Base-by-base conservation (phyloP, 2,329 filamentous ascomycete genomes). In the Phaeosphaeria sp. region DNA sequence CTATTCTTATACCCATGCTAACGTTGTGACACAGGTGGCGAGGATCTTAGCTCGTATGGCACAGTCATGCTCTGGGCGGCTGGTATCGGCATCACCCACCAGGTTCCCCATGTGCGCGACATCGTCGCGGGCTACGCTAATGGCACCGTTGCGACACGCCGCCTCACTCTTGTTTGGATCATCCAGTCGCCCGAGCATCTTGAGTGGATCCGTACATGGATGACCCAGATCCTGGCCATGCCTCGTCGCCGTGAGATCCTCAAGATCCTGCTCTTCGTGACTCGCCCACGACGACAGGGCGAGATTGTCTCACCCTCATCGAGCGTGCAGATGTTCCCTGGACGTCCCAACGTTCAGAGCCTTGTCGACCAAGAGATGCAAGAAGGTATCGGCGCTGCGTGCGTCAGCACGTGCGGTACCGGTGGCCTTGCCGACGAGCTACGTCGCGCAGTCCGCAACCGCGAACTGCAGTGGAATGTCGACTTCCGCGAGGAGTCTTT, bases 31-130 rank as follows among this genome's bases (percentile, higher is more conserved):
- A 47, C 57, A 74, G 89, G 89, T 43, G 89, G 92, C 73, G 90
- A 97, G 78, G 88, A 88, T 59, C 88, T 98, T 63, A 89, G 93
- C 77, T 97, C 93, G 7, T 98, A 97, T 77, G 94, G 95, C 40
- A 95, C 96, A 44, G 88, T 89, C 45, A 86, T 99, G 62, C 89
- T 99, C 55, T 93, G 97, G 73, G 93, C 94, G 13, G 93, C 93
- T 55, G 92, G 94, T 56, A 93, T 95, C 5, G 95, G 95, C 61
- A 98, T 99, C 78, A 97, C 94, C 1, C 94, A 98, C 76, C 93
- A 96, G 75, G 87, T 98, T 27, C 91, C 93, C 33, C 96, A 96
- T 76, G 85, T 97, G 8, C 89, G 88, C 54, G 89, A 95, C 57
- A 78, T 83, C 18, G 80, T 83, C 43, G 76, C 76, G 49, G 78